Percentiles rank a stretch among this genome's conserved stretches.
Evolutionary conservation across 148 eudicot species (phyloP).

Genomic region (Rheum nobile): DNA sequence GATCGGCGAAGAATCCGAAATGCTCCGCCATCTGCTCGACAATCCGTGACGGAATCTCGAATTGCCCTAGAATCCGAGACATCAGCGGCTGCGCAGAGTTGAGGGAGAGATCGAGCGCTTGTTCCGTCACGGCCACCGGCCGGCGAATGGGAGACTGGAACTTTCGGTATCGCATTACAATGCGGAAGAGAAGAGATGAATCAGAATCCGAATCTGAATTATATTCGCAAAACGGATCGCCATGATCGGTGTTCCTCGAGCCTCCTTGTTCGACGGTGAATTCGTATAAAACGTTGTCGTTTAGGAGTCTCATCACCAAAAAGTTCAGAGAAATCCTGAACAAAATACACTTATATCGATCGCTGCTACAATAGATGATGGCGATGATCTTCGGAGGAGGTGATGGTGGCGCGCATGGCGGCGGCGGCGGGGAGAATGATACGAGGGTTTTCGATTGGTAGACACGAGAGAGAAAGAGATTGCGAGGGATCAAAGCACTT

Average conservation of each 20-base stretch:
- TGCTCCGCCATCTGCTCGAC: slow-evolving; percentile 12
- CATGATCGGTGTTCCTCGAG: background rate
- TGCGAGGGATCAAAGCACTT: background rate
- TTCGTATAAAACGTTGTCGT: slow-evolving; percentile 12
- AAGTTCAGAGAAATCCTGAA: background rate
- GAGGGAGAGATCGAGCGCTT: slow-evolving; percentile 6
- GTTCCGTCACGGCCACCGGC: background rate
- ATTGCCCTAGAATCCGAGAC: slow-evolving; percentile 3
- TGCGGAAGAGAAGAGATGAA: background rate
- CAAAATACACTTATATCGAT: background rate
- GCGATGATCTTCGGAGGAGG: background rate
- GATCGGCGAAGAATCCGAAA: slow-evolving; percentile 15
- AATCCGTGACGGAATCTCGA: slow-evolving; percentile 10
- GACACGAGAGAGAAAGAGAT: background rate
- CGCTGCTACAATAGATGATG: background rate
- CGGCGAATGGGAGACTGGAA: background rate
- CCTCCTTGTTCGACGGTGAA: slow-evolving; percentile 13
- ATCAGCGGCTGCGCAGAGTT: background rate
- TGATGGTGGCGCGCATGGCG: background rate
- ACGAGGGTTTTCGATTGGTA: background rate
- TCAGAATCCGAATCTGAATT: background rate
- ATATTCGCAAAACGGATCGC: background rate
- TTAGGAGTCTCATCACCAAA: slow-evolving; percentile 13
- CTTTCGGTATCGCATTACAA: slow-evolving; percentile 10
- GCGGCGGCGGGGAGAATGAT: background rate